A percentile compares a stretch with the other conserved stretches of the same genome.
These are phyloP conservation scores for Lithocarpus polystachyus DNA, from an alignment of 306 rosid genomes.

Conservation along the genomic window DNA sequence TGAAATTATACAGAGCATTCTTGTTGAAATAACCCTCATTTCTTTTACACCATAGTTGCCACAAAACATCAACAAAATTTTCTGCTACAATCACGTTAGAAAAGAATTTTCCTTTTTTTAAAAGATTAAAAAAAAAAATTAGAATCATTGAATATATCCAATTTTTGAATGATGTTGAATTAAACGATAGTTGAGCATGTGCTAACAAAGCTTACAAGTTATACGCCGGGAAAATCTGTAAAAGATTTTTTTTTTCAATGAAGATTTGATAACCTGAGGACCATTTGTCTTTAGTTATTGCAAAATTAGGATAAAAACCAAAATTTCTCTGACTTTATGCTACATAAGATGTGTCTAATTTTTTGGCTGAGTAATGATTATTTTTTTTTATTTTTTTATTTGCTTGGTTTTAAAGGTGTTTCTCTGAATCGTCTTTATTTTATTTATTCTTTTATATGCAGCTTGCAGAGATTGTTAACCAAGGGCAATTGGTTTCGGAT, in stretches of 20 bases:
- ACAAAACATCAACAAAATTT: no score
- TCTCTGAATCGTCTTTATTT: slow-evolving; percentile 12
- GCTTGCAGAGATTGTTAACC: slow-evolving; percentile 86
- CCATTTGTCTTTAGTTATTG: not conserved
- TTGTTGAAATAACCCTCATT: no score
- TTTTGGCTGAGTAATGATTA: not conserved
- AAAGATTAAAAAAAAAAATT: no score
- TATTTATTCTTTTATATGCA: slow-evolving; percentile 22
- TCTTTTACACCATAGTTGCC: no score
- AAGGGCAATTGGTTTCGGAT: slow-evolving; percentile 90
- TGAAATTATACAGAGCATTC: no score
- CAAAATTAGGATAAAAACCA: not conserved
- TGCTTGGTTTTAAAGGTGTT: not conserved
- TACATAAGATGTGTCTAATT: not conserved
- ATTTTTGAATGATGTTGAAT: no score
- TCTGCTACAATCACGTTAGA: no score
- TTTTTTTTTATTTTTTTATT: not conserved
- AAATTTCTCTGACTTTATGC: not conserved
- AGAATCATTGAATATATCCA: no score
- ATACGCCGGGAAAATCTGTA: not conserved
- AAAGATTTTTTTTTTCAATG: no score
- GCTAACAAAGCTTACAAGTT: not conserved
- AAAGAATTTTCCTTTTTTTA: no score
- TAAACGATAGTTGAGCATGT: not conserved
- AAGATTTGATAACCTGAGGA: not conserved